Conservation (phyloP, 1,284 basidiomycete species). For the Heterobasidion irregulare region DNA sequence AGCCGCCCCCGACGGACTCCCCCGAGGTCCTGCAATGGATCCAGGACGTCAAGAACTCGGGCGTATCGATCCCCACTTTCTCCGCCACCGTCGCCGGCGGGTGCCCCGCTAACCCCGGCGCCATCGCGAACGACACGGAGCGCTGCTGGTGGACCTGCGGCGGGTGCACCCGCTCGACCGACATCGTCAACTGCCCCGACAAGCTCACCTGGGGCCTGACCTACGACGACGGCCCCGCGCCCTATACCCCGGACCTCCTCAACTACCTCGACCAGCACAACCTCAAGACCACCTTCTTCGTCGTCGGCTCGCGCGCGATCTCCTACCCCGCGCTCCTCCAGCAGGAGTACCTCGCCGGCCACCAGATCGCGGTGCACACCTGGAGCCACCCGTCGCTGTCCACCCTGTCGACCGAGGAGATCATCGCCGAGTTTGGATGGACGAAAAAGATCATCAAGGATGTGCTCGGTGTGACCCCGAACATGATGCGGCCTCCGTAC, state of each 20-base stretch:
- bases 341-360: constrained; percentile 62
- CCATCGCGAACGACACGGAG: constrained; percentile 36
- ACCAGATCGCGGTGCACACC: constrained; percentile 66
- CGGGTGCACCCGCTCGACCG: constrained; percentile 60
- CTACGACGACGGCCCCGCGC: constrained; percentile 76
- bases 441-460: constrained; percentile 79
- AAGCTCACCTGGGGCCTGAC: constrained; percentile 65
- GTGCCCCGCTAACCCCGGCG: constrained; percentile 54
- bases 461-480: constrained; percentile 62
- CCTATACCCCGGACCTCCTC: constrained; percentile 72
- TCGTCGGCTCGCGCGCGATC: constrained; percentile 73
- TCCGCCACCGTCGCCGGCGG: constrained; percentile 43
- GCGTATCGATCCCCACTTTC: constrained; percentile 47
- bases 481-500: constrained; percentile 57
- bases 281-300: constrained; percentile 82
- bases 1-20: constrained; percentile 58
- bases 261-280: constrained; percentile 57
- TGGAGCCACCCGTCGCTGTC: constrained; percentile 67
- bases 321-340: constrained; percentile 57
- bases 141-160: constrained; percentile 88
- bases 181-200: constrained; percentile 68
- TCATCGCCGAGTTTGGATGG: constrained; percentile 88
- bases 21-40: constrained; percentile 70
- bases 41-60: constrained; percentile 44
- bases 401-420: constrained; percentile 71